These are phyloP conservation scores for Knufia fluminis DNA, from an alignment of 2,329 filamentous ascomycete species.

Conservation along the genomic window DNA sequence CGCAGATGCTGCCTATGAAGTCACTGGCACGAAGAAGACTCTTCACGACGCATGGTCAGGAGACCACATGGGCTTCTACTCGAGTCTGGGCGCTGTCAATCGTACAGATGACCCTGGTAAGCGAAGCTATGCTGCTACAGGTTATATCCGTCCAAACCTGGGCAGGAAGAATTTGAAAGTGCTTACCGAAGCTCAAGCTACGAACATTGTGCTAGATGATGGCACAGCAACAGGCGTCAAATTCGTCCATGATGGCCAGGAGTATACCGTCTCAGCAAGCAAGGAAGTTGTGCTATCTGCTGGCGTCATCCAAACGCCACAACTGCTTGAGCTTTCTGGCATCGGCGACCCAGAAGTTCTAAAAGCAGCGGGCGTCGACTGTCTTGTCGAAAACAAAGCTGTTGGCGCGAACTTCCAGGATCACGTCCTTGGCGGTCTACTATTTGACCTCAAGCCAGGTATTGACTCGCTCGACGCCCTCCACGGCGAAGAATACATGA, in stretches of 20 bases:
- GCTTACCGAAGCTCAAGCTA: conserved; percentile 37
- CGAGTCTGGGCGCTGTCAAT: conserved; percentile 17
- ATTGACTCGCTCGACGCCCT: conserved; percentile 28
- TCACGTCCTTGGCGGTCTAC: conserved; percentile 25
- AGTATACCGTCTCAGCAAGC: conserved; percentile 28
- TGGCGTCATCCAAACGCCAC: conserved; percentile 49
- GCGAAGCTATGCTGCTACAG: conserved; percentile 35
- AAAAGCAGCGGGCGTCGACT: conserved; percentile 31
- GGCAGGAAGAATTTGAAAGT: conserved; percentile 38
- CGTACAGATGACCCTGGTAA: conserved; percentile 15
- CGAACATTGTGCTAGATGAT: conserved; percentile 24
- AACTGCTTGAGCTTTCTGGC: conserved; percentile 52
- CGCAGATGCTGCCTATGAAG: conserved; percentile 27
- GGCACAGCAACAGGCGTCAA: conserved; percentile 34
- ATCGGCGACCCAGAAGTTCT: conserved; percentile 43
- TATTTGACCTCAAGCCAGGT: conserved; percentile 24
- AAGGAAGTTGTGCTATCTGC: conserved; percentile 51
- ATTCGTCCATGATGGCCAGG: conserved; percentile 32
- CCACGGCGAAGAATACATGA: conserved; percentile 28
- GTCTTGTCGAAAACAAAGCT: conserved; percentile 34
- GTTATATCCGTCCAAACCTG: conserved; percentile 30
- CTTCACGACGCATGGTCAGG: conserved; percentile 16
- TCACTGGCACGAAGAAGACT: conserved; percentile 24
- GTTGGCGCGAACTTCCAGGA: conserved; percentile 44
- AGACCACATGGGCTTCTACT: conserved; percentile 18